Percentiles rank a stretch among this genome's conserved stretches.
phyloP scores from a whole-genome alignment of 2,329 filamentous ascomycete species.

The Penicillium sp. region DNA sequence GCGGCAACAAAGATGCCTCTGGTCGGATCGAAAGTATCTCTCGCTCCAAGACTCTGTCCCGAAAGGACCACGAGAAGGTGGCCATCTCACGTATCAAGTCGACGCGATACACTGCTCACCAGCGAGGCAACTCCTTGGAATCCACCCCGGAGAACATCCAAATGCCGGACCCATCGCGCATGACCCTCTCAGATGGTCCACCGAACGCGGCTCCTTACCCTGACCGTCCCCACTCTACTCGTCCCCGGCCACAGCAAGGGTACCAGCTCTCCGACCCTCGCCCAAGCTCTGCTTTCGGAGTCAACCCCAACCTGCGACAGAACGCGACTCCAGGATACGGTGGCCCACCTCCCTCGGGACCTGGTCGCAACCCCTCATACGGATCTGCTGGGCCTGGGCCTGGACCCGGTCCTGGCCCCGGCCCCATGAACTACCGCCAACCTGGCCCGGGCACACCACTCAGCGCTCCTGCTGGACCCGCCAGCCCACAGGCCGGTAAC shows the following conservation, averaged over 20 bases:
- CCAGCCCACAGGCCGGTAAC: conserved; percentile 30
- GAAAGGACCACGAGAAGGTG: conserved; percentile 88
- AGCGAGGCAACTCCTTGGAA: conserved; percentile 42
- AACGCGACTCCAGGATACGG: conserved; percentile 37
- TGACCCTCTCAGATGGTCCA: conserved; percentile 40
- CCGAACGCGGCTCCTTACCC: conserved; percentile 47
- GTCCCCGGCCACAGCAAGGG: conserved; percentile 35
- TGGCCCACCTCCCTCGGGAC: conserved; percentile 17
- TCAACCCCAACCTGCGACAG: conserved; percentile 51
- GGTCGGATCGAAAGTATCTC: conserved; percentile 81
- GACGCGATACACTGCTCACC: conserved; percentile 66
- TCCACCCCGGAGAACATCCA: conserved; percentile 46
- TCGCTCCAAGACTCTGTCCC: conserved; percentile 80
- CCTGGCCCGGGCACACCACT: conserved; percentile 35
- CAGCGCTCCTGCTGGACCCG: conserved; percentile 28
- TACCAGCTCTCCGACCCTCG: conserved; percentile 43
- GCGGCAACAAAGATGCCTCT: conserved; percentile 87
- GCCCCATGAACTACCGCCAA: conserved; percentile 37
- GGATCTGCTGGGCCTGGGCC: conserved; percentile 22
- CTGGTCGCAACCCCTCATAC: conserved; percentile 33
- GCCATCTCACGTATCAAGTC: conserved; percentile 87
- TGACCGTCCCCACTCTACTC: conserved; percentile 37
- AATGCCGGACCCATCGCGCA: conserved; percentile 52
- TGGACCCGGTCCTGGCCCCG: conserved; percentile 7
- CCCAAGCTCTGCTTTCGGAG: conserved; percentile 50